phyloP scores from a whole-genome alignment of 2,329 filamentous ascomycete genomes.

The Penicillium sp. region DNA sequence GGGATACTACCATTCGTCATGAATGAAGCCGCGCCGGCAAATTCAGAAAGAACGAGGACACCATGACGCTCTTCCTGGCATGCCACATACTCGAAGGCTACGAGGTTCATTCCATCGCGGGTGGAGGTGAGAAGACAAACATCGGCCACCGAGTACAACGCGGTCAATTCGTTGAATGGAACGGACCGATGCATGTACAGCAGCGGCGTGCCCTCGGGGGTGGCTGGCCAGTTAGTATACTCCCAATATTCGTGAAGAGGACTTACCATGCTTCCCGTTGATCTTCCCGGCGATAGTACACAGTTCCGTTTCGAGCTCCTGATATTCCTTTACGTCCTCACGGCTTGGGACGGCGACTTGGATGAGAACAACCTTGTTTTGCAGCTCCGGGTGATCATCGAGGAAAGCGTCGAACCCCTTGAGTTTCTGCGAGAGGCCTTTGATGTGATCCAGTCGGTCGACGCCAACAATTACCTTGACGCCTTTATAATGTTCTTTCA shows the following conservation, averaged over 20 bases:
- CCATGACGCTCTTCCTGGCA: constrained; percentile 83
- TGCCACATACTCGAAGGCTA: constrained; percentile 95
- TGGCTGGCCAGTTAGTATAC: constrained; percentile 49
- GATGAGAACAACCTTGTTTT: constrained; percentile 86
- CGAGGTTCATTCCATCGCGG: constrained; percentile 94
- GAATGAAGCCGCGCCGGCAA: constrained; percentile 89
- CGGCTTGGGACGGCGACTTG: constrained; percentile 85
- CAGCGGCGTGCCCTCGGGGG: constrained; percentile 92
- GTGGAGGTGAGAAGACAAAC: constrained; percentile 86
- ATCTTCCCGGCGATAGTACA: constrained; percentile 92
- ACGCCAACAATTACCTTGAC: constrained; percentile 91
- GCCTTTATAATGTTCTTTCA: constrained; percentile 80
- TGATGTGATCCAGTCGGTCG: constrained; percentile 93
- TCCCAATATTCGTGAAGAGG: not conserved
- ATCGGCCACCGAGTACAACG: constrained; percentile 83
- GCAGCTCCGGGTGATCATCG: constrained; percentile 88
- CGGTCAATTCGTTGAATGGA: constrained; percentile 89
- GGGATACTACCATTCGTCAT: constrained; percentile 77
- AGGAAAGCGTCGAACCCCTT: constrained; percentile 90
- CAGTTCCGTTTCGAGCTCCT: constrained; percentile 84
- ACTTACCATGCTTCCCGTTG: constrained; percentile 77
- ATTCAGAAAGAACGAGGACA: constrained; percentile 90
- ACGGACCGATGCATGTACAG: constrained; percentile 94
- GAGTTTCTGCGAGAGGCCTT: constrained; percentile 90
- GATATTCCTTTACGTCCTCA: constrained; percentile 90